phyloP scores from a whole-genome alignment of 2,329 filamentous ascomycete species.

The Alternaria novae-zelandiae region DNA sequence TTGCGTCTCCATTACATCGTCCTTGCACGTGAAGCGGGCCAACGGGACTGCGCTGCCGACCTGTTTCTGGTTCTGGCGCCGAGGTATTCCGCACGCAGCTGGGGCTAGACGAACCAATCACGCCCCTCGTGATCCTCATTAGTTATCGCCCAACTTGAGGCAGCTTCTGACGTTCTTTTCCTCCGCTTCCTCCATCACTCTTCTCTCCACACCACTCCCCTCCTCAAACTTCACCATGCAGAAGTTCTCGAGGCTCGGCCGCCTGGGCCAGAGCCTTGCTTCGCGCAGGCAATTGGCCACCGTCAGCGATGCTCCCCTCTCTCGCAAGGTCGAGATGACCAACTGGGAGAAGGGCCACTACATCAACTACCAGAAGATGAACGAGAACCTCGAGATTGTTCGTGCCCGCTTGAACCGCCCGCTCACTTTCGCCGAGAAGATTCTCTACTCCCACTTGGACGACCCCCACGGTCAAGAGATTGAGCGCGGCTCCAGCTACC shows the following conservation, averaged over 20 bases:
- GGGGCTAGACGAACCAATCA: slow-evolving; percentile 42
- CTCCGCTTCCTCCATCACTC: slow-evolving; percentile 38
- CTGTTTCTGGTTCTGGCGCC: slow-evolving; percentile 29
- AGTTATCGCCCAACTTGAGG: slow-evolving; percentile 42
- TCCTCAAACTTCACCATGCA: slow-evolving; percentile 62
- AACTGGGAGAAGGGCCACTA: slow-evolving; percentile 95
- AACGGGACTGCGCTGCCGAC: slow-evolving; percentile 38
- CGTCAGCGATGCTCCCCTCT: slow-evolving; percentile 82
- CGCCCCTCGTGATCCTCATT: slow-evolving; percentile 33
- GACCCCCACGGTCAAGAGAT: slow-evolving; percentile 96
- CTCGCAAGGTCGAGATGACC: slow-evolving; percentile 97
- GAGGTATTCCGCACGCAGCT: slow-evolving; percentile 38
- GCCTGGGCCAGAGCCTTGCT: slow-evolving; percentile 68
- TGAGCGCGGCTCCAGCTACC: slow-evolving; percentile 91
- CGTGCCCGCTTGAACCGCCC: slow-evolving; percentile 88
- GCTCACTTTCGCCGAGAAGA: slow-evolving; percentile 96
- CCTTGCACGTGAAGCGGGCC: slow-evolving; percentile 40
- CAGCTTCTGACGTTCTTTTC: slow-evolving; percentile 48
- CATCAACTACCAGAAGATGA: slow-evolving; percentile 99
- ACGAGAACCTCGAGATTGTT: slow-evolving; percentile 92
- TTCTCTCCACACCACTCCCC: slow-evolving; percentile 47
- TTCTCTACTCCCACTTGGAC: slow-evolving; percentile 98
- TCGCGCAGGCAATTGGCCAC: slow-evolving; percentile 77
- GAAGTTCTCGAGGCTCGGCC: slow-evolving; percentile 74
- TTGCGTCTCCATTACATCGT: slow-evolving; percentile 21